These are phyloP conservation scores for Onygenales sp. DNA, from an alignment of 2,329 filamentous ascomycete species.

Conservation along the genomic window DNA sequence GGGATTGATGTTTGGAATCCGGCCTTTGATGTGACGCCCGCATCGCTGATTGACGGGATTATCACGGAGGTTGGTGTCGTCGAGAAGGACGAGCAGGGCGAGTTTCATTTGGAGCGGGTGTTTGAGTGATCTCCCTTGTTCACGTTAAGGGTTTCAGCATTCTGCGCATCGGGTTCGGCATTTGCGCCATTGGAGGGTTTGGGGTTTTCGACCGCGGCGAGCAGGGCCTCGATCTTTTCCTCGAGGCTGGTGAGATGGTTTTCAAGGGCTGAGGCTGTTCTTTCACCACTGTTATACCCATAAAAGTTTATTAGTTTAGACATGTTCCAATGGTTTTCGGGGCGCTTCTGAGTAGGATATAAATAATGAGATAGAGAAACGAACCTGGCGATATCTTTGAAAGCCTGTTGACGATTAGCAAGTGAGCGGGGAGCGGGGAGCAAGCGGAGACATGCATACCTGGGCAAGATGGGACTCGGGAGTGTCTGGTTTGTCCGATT, in stretches of 20 bases:
- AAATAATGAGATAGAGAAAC: conserved; percentile 1
- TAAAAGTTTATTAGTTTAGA: neutral
- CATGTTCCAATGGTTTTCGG: neutral
- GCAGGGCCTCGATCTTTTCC: conserved; percentile 37
- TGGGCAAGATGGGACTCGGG: conserved; percentile 8
- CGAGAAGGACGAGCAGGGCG: conserved; percentile 61
- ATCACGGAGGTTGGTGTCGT: conserved; percentile 87
- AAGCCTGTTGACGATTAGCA: conserved; percentile 15
- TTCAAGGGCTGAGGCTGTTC: conserved; percentile 46
- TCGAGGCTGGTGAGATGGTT: conserved; percentile 45
- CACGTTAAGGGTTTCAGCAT: neutral
- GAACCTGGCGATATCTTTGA: conserved; percentile 23
- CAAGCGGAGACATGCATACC: neutral
- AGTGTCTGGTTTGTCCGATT: neutral
- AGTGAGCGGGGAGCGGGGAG: neutral
- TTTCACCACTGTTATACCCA: conserved; percentile 38
- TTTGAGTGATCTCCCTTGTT: conserved; percentile 8
- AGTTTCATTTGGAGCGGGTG: conserved; percentile 48
- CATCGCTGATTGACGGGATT: conserved; percentile 80
- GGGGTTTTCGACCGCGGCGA: conserved; percentile 14
- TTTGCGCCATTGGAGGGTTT: neutral
- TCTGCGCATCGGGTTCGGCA: neutral
- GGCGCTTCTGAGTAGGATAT: neutral
- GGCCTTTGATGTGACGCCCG: conserved; percentile 89
- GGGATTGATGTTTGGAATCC: conserved; percentile 91